Conservation (phyloP, 306 rosid genomes). For the Cercis canadensis region DNA sequence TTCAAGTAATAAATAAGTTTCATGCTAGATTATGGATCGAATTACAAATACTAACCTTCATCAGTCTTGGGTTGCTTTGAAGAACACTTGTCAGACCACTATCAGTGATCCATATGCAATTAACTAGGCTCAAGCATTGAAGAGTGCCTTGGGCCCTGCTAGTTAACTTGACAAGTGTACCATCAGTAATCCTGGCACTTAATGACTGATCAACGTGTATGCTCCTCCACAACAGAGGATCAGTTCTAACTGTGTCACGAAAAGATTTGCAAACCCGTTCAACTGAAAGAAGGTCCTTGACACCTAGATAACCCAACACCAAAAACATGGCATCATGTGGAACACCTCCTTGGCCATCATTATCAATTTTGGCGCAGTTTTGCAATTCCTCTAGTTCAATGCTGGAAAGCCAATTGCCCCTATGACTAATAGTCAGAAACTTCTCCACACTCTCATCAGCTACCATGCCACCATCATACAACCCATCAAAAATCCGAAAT, state of each 20-base stretch:
- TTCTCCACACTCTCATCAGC: slow-evolving; percentile 38
- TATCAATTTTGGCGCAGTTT: slow-evolving; percentile 15
- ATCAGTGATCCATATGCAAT: slow-evolving; percentile 59
- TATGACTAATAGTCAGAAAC: slow-evolving; percentile 30
- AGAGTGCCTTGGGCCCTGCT: slow-evolving; percentile 69
- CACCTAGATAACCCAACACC: slow-evolving; percentile 58
- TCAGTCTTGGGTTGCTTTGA: slow-evolving; percentile 56
- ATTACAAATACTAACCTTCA: slow-evolving; percentile 52
- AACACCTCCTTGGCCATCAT: slow-evolving; percentile 43
- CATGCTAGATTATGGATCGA: slow-evolving; percentile 6
- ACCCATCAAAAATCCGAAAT: slow-evolving; percentile 34
- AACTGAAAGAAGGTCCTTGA: slow-evolving; percentile 66
- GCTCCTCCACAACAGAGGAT: slow-evolving; percentile 69
- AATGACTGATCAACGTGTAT: slow-evolving; percentile 54
- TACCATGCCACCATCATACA: slow-evolving; percentile 25
- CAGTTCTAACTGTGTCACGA: slow-evolving; percentile 48
- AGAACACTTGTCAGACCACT: slow-evolving; percentile 57
- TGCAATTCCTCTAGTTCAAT: too few species aligned
- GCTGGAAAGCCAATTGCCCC: slow-evolving; percentile 24
- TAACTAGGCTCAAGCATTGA: slow-evolving; percentile 58
- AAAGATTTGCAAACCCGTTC: slow-evolving; percentile 67
- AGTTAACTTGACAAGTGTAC: slow-evolving; percentile 56
- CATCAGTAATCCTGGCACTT: slow-evolving; percentile 53
- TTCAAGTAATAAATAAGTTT: background rate
- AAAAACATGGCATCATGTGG: slow-evolving; percentile 65